A percentile compares a stretch with the other conserved stretches of the same genome.
Evolutionary conservation across 148 eudicot species (phyloP).

Genomic region (Agrostemma githago): DNA sequence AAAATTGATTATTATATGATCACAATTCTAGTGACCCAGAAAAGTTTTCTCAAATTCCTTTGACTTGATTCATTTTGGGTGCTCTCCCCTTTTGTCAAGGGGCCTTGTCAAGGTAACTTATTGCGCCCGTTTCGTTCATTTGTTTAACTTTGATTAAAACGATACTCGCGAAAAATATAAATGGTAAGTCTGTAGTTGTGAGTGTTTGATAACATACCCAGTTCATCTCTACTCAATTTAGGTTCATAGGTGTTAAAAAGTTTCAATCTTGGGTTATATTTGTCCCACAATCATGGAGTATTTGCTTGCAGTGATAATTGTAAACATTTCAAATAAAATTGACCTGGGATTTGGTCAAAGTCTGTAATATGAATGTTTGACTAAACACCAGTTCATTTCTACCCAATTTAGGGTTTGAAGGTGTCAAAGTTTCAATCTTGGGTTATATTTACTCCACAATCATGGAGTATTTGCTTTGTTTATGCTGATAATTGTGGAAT

Average conservation of each 20-base stretch:
- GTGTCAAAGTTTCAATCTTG: not conserved
- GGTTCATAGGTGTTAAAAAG: not conserved
- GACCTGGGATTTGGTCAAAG: too few species aligned
- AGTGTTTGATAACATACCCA: not conserved
- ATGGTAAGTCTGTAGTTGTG: not conserved
- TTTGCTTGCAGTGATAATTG: too few species aligned
- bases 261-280: slow-evolving; percentile 1
- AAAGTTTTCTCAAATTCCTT: not conserved
- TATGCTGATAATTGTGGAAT: too few species aligned
- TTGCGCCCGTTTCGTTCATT: too few species aligned
- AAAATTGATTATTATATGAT: too few species aligned
- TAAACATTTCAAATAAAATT: too few species aligned
- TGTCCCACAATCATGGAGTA: not conserved
- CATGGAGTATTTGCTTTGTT: not conserved
- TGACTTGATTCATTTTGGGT: not conserved
- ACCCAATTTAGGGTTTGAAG: not conserved
- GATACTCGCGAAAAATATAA: too few species aligned
- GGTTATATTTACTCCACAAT: not conserved
- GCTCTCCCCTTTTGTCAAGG: not conserved
- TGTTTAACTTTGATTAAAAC: too few species aligned
- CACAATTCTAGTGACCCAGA: not conserved
- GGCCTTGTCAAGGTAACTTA: not conserved
- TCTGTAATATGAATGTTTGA: not conserved
- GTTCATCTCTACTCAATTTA: not conserved
- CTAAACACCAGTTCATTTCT: not conserved